Evolutionary conservation across 1,284 basidiomycete species (phyloP), one percentile per base, ranked within the genome.

Genomic region (Neotropicomus parvogracilis): DNA sequence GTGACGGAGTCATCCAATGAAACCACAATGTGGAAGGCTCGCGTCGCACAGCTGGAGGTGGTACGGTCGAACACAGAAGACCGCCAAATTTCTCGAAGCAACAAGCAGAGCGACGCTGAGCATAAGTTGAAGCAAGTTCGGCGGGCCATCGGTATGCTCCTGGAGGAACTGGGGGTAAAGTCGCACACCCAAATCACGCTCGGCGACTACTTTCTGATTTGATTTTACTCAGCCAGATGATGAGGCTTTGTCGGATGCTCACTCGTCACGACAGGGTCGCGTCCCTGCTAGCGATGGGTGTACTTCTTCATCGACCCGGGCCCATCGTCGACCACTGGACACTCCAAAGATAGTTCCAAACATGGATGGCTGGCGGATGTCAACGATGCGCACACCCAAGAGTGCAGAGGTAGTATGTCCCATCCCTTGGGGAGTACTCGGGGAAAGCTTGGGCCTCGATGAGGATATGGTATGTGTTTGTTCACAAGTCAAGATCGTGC

Each of bases 111-210:
- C 12, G 63, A 58, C 3, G 65, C 66, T 0, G 60, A 70, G 33
- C 65, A 55, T 42, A 74, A 71, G 49, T 50, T 78, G 13, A 65
- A 59, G 21, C 64, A 71, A 43, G 58, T 71, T 28, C 60, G 67
- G 21, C 69, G 65, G 48, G 67, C 75, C 10, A 62, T 76, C 44
- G 55, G 62, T 21, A 64, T 70, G 46, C 57, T 79, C 21, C 48
- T 77, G 19, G 62, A 70, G 37, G 72, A 75, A 51, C 62, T 67
- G 34, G 57, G 56, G 58, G 75, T 75, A 56, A 57, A 53, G 51
- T 47, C 31, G 29, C 38, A 33, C 26, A 13, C 16, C 12, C 5
- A 19, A 45, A 34, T 14, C 16, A 17, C 19, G 4, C 12, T 37
- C 11, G 17, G 12, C 1, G 2, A 28, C n/a, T 3, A 20, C 34